phyloP scores from a whole-genome alignment of 805 yeast genomes.

The Cyberlindnera nakhonratchasimensis region DNA sequence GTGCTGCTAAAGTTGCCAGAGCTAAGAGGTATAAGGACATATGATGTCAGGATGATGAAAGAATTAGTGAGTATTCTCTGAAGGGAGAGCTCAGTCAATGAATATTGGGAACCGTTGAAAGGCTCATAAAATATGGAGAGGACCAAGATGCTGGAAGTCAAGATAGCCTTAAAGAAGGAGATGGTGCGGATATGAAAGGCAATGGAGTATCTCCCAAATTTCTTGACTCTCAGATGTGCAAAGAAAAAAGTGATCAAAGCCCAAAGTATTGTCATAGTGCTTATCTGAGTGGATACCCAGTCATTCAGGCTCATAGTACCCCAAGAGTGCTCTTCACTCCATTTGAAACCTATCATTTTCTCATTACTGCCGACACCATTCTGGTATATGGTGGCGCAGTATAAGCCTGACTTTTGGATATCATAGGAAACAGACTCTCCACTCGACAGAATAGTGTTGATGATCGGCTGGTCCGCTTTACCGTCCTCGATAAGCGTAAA shows the following conservation, averaged over 20 bases:
- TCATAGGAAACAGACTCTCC: background rate
- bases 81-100: background rate
- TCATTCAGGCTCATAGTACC: background rate
- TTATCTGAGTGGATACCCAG: background rate
- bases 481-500: background rate
- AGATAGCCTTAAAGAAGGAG: background rate
- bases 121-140: background rate
- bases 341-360: background rate
- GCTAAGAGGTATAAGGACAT: too few species aligned
- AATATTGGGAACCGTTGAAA: too few species aligned
- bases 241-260: background rate
- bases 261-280: background rate
- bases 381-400: background rate
- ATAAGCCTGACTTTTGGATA: background rate
- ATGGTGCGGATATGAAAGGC: background rate
- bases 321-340: conserved; percentile 1
- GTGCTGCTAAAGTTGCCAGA: background rate
- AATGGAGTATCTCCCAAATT: background rate
- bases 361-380: too few species aligned
- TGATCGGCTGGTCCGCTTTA: background rate
- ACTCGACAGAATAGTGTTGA: background rate
- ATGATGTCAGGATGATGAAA: background rate
- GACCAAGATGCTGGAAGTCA: background rate
- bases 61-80: too few species aligned
- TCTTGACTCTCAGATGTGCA: background rate